phyloP scores from a whole-genome alignment of 2,329 filamentous ascomycete genomes.

The Endoconidiophora polonica region DNA sequence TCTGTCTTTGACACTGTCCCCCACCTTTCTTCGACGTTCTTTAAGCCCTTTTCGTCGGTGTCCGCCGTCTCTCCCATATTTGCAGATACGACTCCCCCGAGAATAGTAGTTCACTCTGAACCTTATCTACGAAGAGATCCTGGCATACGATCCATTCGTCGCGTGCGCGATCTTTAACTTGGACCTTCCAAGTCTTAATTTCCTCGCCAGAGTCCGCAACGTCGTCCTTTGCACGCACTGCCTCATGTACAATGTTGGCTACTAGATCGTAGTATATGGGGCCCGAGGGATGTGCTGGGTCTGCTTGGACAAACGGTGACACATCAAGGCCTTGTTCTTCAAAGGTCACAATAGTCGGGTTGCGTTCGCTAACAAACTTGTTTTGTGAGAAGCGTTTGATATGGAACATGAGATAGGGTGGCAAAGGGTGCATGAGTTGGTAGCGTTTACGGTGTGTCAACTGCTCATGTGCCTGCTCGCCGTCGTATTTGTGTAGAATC shows the following conservation, averaged over 20 bases:
- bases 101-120: conserved; percentile 77
- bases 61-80: conserved; percentile 78
- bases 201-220: conserved; percentile 83
- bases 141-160: conserved; percentile 88
- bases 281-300: conserved; percentile 49
- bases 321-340: conserved; percentile 71
- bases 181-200: conserved; percentile 82
- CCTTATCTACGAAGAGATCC: conserved; percentile 81
- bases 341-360: conserved; percentile 96
- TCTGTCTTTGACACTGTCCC: neutral
- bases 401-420: conserved; percentile 82
- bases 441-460: conserved; percentile 79
- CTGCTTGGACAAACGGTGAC: conserved; percentile 79
- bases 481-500: conserved; percentile 86
- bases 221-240: conserved; percentile 58
- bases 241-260: conserved; percentile 84
- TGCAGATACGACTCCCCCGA: conserved; percentile 90
- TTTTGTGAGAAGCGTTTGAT: conserved; percentile 95
- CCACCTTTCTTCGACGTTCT: neutral
- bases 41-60: conserved; percentile 13
- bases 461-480: conserved; percentile 71
- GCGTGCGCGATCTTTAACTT: conserved; percentile 63
- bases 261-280: conserved; percentile 92
- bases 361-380: conserved; percentile 90
- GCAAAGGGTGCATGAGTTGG: conserved; percentile 74